Conservation (phyloP, 1,284 basidiomycete species). For the Puccinia horiana region DNA sequence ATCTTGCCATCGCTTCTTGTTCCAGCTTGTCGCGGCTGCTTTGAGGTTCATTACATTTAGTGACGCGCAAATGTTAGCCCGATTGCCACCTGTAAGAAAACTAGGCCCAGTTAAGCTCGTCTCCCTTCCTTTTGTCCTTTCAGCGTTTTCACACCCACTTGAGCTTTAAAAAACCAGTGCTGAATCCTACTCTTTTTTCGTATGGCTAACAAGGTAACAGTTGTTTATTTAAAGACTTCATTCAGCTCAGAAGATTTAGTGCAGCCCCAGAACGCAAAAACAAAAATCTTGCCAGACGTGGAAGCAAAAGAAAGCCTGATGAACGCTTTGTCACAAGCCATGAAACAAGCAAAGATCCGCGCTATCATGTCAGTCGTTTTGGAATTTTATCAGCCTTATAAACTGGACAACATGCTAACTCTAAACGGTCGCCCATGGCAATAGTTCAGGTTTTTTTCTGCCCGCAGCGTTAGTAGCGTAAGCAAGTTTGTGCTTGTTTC, state of each 20-base stretch:
- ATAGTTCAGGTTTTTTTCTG: conserved; percentile 20
- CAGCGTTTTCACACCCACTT: not conserved
- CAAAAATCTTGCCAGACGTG: not conserved
- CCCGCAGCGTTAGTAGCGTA: conserved; percentile 20
- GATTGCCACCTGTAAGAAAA: conserved; percentile 34
- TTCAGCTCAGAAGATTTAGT: not conserved
- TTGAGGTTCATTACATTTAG: conserved; percentile 22
- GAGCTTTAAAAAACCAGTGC: not conserved
- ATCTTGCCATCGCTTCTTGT: not conserved
- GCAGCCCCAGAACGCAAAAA: not conserved
- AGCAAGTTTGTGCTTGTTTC: not conserved
- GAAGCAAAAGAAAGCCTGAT: not conserved
- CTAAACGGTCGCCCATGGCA: not conserved
- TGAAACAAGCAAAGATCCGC: not conserved
- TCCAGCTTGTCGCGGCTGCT: conserved; percentile 19
- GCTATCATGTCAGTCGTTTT: conserved; percentile 7
- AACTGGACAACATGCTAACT: not conserved
- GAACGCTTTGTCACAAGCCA: not conserved
- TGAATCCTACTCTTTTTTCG: not conserved
- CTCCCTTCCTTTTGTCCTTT: not conserved
- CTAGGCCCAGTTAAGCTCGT: conserved; percentile 16
- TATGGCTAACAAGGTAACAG: not conserved
- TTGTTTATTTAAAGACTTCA: not conserved
- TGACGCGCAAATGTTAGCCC: conserved; percentile 17
- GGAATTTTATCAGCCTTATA: not conserved